Conservation (phyloP, 192 early-diverging fungal genomes). For the Podila epigama region DNA sequence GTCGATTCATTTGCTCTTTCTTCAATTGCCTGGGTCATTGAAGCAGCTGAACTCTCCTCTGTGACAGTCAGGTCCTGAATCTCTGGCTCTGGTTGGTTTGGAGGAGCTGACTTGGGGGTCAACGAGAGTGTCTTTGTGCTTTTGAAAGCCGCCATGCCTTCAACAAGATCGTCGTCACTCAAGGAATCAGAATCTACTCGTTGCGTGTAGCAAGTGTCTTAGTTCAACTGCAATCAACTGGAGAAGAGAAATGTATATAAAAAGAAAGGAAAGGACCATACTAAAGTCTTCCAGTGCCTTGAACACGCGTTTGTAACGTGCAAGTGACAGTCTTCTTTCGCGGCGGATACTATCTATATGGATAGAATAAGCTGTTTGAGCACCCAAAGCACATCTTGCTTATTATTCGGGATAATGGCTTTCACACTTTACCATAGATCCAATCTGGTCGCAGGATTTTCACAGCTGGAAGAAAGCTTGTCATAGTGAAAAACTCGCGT, state of each 20-base stretch:
- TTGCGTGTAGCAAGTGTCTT: too few species aligned
- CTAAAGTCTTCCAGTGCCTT: constrained; percentile 11
- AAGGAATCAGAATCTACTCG: constrained; percentile 8
- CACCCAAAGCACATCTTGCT: background rate
- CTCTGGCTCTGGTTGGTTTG: constrained; percentile 25
- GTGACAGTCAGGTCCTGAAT: constrained; percentile 24
- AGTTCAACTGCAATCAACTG: too few species aligned
- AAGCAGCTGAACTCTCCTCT: background rate
- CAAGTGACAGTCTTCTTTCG: constrained; percentile 12
- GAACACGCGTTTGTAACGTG: constrained; percentile 19
- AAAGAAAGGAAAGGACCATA: background rate
- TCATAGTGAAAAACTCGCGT: background rate
- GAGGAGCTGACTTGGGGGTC: background rate
- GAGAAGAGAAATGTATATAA: background rate
- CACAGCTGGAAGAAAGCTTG: constrained; percentile 12
- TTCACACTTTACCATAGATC: constrained; percentile 22
- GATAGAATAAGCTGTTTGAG: background rate
- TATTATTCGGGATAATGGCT: background rate
- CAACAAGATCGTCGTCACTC: constrained; percentile 1
- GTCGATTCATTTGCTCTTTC: background rate
- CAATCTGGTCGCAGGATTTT: constrained; percentile 38
- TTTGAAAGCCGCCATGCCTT: constrained; percentile 13
- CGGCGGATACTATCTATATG: constrained; percentile 15
- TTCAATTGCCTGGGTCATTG: background rate
- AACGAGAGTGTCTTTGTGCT: constrained; percentile 20